These are phyloP conservation scores for Creolimax fragrantissima DNA, from an alignment of 78 protist genomes.

Conservation along the genomic window DNA sequence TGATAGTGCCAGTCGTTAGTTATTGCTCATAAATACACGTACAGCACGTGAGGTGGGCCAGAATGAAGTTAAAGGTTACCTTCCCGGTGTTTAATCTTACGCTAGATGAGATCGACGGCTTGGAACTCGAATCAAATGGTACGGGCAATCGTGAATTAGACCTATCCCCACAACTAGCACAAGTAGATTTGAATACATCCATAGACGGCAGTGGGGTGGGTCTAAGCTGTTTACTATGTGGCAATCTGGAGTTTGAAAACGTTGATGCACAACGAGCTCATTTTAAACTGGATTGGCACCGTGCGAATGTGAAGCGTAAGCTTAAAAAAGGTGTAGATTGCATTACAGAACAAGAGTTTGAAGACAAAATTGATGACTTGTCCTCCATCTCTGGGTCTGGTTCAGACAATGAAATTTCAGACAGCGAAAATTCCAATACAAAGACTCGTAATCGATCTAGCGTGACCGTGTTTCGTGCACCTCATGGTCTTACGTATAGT, in stretches of 20 bases:
- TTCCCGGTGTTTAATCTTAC: background rate
- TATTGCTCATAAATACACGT: too few species aligned
- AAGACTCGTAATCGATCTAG: background rate
- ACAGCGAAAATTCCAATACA: background rate
- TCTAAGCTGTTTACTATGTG: background rate
- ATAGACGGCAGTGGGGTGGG: background rate
- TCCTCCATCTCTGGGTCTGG: background rate
- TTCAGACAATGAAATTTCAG: background rate
- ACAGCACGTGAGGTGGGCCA: background rate
- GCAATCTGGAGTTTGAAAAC: background rate
- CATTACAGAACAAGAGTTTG: background rate
- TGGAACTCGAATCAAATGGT: background rate
- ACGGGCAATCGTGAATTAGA: background rate
- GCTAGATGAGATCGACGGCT: background rate
- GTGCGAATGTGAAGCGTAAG: background rate
- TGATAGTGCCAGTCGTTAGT: too few species aligned
- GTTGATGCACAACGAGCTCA: background rate
- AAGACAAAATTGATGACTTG: background rate
- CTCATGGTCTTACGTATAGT: background rate
- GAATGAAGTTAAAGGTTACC: background rate
- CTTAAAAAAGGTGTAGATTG: background rate
- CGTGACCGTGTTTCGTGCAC: background rate
- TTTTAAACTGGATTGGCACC: slow-evolving; percentile 1
- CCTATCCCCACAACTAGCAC: background rate
- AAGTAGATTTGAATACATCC: background rate